Conservation (phyloP, 768 basidiomycete genomes). For the Dioszegia aurantiaca region DNA sequence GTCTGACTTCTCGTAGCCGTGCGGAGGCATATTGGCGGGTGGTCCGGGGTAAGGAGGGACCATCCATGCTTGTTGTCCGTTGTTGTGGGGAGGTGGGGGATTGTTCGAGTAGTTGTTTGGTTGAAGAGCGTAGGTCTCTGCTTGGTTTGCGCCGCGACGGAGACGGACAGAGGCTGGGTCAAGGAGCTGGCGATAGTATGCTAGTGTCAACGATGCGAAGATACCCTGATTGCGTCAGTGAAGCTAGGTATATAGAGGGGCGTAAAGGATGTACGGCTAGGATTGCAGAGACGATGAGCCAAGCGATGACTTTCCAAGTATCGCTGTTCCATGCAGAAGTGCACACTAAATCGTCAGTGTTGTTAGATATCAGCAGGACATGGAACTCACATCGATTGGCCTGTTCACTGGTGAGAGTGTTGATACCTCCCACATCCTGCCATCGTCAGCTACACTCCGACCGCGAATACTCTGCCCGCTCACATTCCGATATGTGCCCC, state of each 20-base stretch:
- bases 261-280: too few relatives aligned
- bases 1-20: constrained; percentile 40
- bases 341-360: constrained; percentile 9
- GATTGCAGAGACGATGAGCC: constrained; percentile 59
- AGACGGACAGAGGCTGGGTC: constrained; percentile 61
- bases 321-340: constrained; percentile 59
- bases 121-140: constrained; percentile 32
- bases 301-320: constrained; percentile 68
- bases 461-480: background rate
- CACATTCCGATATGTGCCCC: constrained; percentile 22
- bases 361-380: background rate
- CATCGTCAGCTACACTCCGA: too few relatives aligned
- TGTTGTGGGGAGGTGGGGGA: constrained; percentile 19
- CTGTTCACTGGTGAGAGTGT: constrained; percentile 21
- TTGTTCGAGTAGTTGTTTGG: constrained; percentile 25
- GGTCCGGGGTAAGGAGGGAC: constrained; percentile 52
- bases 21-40: constrained; percentile 21
- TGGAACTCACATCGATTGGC: constrained; percentile 20
- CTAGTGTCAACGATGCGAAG: constrained; percentile 66
- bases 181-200: constrained; percentile 70
- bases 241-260: background rate
- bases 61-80: constrained; percentile 38
- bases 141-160: constrained; percentile 22
- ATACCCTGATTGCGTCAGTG: constrained; percentile 50
- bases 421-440: background rate